These are phyloP conservation scores for Cucumis melo DNA, from an alignment of 306 rosid genomes.

Conservation along the genomic window DNA sequence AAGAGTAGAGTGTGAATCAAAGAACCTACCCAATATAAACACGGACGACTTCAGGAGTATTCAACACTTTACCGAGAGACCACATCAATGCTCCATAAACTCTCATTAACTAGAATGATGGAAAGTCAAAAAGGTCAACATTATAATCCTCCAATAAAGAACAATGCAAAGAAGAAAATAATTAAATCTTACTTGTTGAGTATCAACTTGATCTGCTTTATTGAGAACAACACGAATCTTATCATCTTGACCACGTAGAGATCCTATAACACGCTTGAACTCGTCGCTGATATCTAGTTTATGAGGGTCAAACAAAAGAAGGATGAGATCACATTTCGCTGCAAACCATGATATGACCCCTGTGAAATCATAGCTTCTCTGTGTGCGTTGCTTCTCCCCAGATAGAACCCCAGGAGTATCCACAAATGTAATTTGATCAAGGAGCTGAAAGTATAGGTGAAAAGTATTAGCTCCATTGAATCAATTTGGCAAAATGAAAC, in stretches of 20 bases:
- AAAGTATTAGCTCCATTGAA: not conserved
- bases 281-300: slow-evolving; percentile 92
- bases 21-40: slow-evolving; percentile 76
- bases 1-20: not conserved
- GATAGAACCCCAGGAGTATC: slow-evolving; percentile 98
- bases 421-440: slow-evolving; percentile 71
- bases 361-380: slow-evolving; percentile 87
- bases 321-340: slow-evolving; percentile 87
- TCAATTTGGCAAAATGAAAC: not conserved
- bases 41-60: slow-evolving; percentile 82
- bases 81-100: slow-evolving; percentile 99
- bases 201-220: slow-evolving; percentile 93
- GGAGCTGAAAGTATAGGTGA: slow-evolving; percentile 27
- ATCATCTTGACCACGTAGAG: slow-evolving; percentile 80
- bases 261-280: slow-evolving; percentile 74
- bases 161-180: not conserved
- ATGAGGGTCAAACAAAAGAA: slow-evolving; percentile 86
- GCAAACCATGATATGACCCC: slow-evolving; percentile 99
- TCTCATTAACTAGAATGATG: slow-evolving; percentile 60
- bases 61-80: slow-evolving; percentile 83
- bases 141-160: not conserved
- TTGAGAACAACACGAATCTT: slow-evolving; percentile 92
- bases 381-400: slow-evolving; percentile 95
- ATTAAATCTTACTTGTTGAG: slow-evolving; percentile 59
- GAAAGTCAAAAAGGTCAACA: not conserved